These are phyloP conservation scores for Priceomyces carsonii DNA, from an alignment of 805 yeast genomes.

Conservation along the genomic window DNA sequence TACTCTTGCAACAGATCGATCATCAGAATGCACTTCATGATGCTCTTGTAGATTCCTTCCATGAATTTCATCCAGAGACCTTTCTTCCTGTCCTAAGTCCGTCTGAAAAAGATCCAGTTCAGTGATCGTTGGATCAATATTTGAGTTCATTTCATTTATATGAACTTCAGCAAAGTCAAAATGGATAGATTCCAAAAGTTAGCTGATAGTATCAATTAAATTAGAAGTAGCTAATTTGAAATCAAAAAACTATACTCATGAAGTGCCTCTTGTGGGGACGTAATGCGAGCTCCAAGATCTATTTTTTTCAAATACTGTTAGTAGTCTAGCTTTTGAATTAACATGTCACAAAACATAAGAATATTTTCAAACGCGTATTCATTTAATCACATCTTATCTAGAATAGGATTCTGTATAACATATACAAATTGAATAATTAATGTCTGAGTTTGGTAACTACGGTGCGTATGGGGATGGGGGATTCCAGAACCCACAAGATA, in stretches of 20 bases:
- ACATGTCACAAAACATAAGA: neutral
- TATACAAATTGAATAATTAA: constrained; percentile 3
- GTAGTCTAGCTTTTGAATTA: neutral
- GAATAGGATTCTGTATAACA: neutral
- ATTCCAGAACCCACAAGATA: constrained; percentile 15
- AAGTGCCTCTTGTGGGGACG: no score
- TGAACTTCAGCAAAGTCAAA: no score
- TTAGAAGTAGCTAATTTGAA: no score
- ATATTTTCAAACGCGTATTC: neutral
- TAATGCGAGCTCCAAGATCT: no score
- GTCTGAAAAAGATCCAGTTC: constrained; percentile 16
- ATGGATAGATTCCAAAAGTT: neutral
- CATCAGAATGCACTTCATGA: neutral
- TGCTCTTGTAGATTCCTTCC: constrained; percentile 2
- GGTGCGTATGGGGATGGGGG: constrained; percentile 24
- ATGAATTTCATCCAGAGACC: neutral
- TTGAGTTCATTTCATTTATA: constrained; percentile 16
- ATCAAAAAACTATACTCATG: no score
- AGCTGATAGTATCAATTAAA: neutral
- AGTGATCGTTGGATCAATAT: constrained; percentile 18
- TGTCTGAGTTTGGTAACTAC: constrained; percentile 12
- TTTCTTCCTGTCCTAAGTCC: constrained; percentile 5
- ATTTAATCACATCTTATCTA: no score
- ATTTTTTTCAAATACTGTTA: no score
- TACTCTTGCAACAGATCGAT: constrained; percentile 7